These are phyloP conservation scores for Spiromastix sp. DNA, from an alignment of 2,329 filamentous ascomycete species.

Conservation along the genomic window DNA sequence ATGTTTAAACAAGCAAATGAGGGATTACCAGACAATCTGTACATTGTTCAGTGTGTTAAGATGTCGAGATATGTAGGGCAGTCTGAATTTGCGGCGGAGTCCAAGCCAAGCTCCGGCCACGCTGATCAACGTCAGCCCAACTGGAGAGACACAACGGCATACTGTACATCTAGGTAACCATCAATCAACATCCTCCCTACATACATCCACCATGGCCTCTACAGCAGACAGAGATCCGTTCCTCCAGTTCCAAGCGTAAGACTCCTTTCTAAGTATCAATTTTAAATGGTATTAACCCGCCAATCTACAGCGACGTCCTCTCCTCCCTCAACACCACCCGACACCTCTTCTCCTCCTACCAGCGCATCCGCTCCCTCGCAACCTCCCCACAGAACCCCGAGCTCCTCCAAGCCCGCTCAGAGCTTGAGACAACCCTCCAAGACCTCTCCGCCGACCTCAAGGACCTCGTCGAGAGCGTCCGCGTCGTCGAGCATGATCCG, in stretches of 20 bases:
- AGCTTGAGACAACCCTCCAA: constrained; percentile 66
- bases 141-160: too few species aligned
- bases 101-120: too few species aligned
- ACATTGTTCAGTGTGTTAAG: too few species aligned
- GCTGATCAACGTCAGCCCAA: too few species aligned
- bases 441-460: constrained; percentile 76
- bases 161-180: too few species aligned
- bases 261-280: constrained; percentile 1
- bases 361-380: constrained; percentile 83
- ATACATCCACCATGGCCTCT: too few species aligned
- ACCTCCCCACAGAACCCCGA: constrained; percentile 61
- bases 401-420: constrained; percentile 52
- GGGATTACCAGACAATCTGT: background rate
- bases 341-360: constrained; percentile 84
- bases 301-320: constrained; percentile 64
- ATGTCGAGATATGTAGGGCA: too few species aligned
- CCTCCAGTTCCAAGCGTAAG: constrained; percentile 39
- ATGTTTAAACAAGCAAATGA: too few species aligned
- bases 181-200: too few species aligned
- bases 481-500: constrained; percentile 78
- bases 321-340: constrained; percentile 69
- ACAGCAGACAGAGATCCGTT: too few species aligned
- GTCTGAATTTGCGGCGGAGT: too few species aligned
- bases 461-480: constrained; percentile 79
- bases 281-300: background rate